Base-by-base conservation (phyloP, 257 asterid species). In the Ajuga chamaepitys region DNA sequence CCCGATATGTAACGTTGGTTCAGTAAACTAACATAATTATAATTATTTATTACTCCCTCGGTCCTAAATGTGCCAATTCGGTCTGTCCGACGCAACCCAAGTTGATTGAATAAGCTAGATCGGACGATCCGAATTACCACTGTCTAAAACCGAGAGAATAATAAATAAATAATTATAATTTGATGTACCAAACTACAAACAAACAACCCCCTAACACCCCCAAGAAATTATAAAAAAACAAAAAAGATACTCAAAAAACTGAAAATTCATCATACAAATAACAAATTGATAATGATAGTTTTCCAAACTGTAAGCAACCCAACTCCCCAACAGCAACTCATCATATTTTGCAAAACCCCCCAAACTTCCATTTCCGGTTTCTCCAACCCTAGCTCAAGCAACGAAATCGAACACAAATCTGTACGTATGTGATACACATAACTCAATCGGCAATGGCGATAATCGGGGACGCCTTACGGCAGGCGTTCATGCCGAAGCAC, bases 401-500 rank as follows among this genome's bases (percentile, higher is more conserved):
- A 18, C 60, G 9, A n/a, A 5, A 12, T 18, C 14, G 5, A 35
- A 14, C 4, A 7, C 0, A 16, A 12, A 53, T 45, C 4, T 56
- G 50, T 38, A 58, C 52, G 30, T 59, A 58, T 67, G 60, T 66
- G 70, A 74, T 48, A 70, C 62, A 50, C 37, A 48, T 28, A 48
- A 11, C 20, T 51, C 50, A 35, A 56, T 34, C 9, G 35, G 60
- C 32, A 55, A 82, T 82, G 88, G 85, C 80, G 72, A 66, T 86
- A 16, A 79, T 88, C 4, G 83, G 95, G 26, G 96, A 88, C 80
- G 96, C 96, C 58, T 78, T 91, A 60, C 83, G 96, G 74, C 98
- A 91, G 84, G 91, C 96, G 14, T 91, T 91, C 78, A 92, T 89
- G 98, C 97, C 95, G 62, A 92, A 87, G 74, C 90, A 81, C 81